Base-by-base conservation (phyloP, 163 green algal genomes). In the Volvox carteri region DNA sequence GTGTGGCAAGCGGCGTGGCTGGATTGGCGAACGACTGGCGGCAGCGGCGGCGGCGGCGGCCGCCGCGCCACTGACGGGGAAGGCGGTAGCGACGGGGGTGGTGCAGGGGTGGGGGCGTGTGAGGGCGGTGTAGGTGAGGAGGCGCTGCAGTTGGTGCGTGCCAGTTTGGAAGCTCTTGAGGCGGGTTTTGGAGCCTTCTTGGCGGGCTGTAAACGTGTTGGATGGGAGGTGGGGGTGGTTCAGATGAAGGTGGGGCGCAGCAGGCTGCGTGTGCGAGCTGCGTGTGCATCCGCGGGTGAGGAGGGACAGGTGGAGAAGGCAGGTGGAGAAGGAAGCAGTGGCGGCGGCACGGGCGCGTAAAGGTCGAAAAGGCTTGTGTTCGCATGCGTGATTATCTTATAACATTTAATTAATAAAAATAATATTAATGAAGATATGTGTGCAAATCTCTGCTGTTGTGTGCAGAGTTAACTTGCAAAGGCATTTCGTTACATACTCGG, bases 1-100 rank as follows among this genome's bases (percentile, higher is more conserved):
- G 62, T 96, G 48, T 95, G 85, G 89, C 94, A 97, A 90, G 94
- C 94, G 7, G 93, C 91, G 41, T 96, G 92, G 94, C 89, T 96
- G 68, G 88, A 97, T 23, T 33, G 54, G 8, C 67, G 92, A 2
- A 60, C 39, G 1, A 25, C 21, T 23, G 44, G 23, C 21, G 73
- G n/a, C 2, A 46, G 42, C 44, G 75, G 73, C 73, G 46, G 73
- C 12, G n/a, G 46, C 73, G 73, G 75, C 48, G 9, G 46, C 30
- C 4, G 75, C 46, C 7, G 46, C 33, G 30, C n/a, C n/a, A n/a
- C n/a, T n/a, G 75, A 16, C 25, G 73, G 18, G 48, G 33, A 30
- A 19, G 46, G 28, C 7, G 37, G 78, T 4, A 33, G 25, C 1
- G 78, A 39, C 39, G 56, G 5, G 39, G 39, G 23, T 44, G 60